These are phyloP conservation scores for Phytophthora capsici DNA, from an alignment of 352 stramenopile genomes.

Conservation along the genomic window DNA sequence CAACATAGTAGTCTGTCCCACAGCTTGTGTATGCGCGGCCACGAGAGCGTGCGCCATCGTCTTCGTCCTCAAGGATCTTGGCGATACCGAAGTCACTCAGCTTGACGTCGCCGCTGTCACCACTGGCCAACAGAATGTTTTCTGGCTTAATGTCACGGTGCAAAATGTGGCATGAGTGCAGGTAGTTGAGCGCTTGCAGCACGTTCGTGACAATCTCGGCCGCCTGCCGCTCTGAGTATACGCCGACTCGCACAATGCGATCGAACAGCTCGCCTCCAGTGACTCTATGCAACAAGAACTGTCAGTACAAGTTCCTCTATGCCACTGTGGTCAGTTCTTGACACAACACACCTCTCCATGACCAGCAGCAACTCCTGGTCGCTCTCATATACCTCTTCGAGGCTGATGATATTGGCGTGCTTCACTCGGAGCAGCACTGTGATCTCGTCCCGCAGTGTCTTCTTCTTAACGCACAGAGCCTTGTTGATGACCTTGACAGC, in stretches of 20 bases:
- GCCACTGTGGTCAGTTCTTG: neutral
- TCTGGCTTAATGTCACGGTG: conserved; percentile 87
- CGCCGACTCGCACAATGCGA: conserved; percentile 79
- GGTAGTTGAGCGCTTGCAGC: conserved; percentile 71
- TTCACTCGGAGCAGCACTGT: conserved; percentile 86
- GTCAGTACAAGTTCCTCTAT: neutral
- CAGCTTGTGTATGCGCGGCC: conserved; percentile 88
- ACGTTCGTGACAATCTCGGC: conserved; percentile 79
- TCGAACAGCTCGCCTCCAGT: conserved; percentile 87
- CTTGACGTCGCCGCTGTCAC: conserved; percentile 80
- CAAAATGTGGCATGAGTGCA: conserved; percentile 85
- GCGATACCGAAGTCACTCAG: conserved; percentile 87
- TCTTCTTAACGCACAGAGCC: conserved; percentile 86
- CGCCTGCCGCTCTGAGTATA: conserved; percentile 85
- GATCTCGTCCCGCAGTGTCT: conserved; percentile 88
- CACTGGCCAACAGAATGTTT: conserved; percentile 80
- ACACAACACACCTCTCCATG: conserved; percentile 73
- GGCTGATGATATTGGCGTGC: conserved; percentile 89
- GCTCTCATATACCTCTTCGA: conserved; percentile 88
- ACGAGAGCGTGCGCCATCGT: conserved; percentile 71
- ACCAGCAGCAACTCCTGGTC: conserved; percentile 88
- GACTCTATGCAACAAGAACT: conserved; percentile 48
- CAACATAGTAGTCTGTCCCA: conserved; percentile 89
- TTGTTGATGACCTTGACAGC: conserved; percentile 92
- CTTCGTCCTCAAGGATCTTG: conserved; percentile 84